These are phyloP conservation scores for Pseudomassariella vexata DNA, from an alignment of 2,329 filamentous ascomycete genomes.

Conservation along the genomic window DNA sequence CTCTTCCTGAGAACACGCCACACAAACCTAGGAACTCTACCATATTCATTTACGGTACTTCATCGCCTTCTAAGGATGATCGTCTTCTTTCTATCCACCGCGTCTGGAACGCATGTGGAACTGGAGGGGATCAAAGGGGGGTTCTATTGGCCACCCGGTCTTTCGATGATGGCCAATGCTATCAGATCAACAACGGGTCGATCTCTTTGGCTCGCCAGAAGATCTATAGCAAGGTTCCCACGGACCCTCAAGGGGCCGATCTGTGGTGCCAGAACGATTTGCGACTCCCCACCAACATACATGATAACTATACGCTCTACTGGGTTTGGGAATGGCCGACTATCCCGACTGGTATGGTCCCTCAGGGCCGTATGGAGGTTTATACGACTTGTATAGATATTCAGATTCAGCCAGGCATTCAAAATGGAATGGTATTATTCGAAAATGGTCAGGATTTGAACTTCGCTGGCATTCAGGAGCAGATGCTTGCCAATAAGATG, in stretches of 20 bases:
- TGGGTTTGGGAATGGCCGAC: constrained; percentile 3
- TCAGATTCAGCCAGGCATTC: not conserved
- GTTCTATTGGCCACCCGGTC: not conserved
- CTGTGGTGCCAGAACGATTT: constrained; percentile 4
- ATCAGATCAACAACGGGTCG: constrained; percentile 1
- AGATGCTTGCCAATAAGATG: not conserved
- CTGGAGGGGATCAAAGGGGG: constrained; percentile 1
- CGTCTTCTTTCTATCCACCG: constrained; percentile 1
- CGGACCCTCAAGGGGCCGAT: constrained; percentile 3
- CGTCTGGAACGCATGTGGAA: not conserved
- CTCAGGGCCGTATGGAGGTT: not conserved
- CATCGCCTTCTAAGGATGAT: constrained; percentile 2
- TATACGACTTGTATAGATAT: constrained; percentile 3
- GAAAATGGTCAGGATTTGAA: constrained; percentile 1
- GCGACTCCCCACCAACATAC: constrained; percentile 3
- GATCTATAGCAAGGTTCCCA: not conserved
- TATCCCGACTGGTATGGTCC: not conserved
- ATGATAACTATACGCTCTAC: constrained; percentile 2
- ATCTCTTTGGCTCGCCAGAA: constrained; percentile 3
- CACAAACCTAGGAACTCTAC: not conserved
- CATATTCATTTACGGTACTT: constrained; percentile 2
- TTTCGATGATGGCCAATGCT: constrained; percentile 1
- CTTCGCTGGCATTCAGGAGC: not conserved
- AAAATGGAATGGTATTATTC: not conserved
- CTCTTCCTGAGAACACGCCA: constrained; percentile 1